Evolutionary conservation across 2,329 filamentous ascomycete genomes (phyloP), one percentile per base, ranked within the genome.

Genomic region (Metarhizium anisopliae): DNA sequence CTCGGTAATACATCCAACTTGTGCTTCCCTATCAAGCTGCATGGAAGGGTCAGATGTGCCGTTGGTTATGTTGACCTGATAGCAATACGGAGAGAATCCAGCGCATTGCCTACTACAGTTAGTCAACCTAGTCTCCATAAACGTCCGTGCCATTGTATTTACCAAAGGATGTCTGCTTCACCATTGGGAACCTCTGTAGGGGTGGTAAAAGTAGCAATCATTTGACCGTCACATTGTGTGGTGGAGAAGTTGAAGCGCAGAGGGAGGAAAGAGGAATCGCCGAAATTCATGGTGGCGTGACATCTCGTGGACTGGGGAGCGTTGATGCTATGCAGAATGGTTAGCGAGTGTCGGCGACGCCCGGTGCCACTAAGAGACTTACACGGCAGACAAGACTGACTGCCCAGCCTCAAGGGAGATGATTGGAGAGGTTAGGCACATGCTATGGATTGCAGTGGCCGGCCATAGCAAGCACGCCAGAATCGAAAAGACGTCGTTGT

Each of bases 271-370:
- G 53, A 55, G 20, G 35, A 38, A 25, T 58, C 42, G 25, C 36
- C 49, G 30, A 58, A 58, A 36, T 58, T 43, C 16, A 58, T 36
- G 29, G 56, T 55, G 43, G 36, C 56, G 38, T 58, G 43, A 36
- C 53, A 58, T 51, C 53, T 55, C 32, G 42, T 57, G 40, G 32
- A 14, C 20, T 35, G 25, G 14, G 52, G 53, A 3, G 49, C 49
- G 38, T 52, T 36, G 40, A 57, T 51, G 6, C 56, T 57, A 30
- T 38, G 32, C 32, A 32, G 42, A 32, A 30, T 42, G 25, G 32
- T 53, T 53, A 53, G 52, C 30, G 25, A 10, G 25, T 45, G 18
- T 18, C 18, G 18, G 18, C 18, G 18, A 18, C 18, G 18, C 18
- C 18, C 18, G 18, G 18, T 18, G 1, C 18, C 18, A 2, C 18